Percentiles rank a stretch among this genome's conserved stretches.
Evolutionary conservation across 2,329 filamentous ascomycete species (phyloP).

Genomic region (Canariomyces notabilis): DNA sequence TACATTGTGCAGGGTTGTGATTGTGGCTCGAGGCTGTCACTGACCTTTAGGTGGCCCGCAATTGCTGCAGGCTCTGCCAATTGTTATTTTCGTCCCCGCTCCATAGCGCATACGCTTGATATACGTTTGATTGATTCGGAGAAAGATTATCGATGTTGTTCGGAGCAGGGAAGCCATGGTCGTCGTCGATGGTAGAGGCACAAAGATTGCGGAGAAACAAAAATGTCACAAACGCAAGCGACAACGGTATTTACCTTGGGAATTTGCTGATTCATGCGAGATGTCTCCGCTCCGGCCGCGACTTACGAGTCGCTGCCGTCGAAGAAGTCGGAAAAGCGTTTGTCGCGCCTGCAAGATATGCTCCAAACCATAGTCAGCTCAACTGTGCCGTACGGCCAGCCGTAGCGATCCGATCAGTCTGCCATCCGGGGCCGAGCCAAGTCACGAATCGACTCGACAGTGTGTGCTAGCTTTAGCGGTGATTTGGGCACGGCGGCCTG

Average conservation of each 20-base stretch:
- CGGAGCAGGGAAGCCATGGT: constrained; percentile 13
- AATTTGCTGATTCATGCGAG: constrained; percentile 44
- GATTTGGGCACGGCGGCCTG: background rate
- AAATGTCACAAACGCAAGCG: constrained; percentile 15
- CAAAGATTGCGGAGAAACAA: constrained; percentile 4
- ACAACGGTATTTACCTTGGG: constrained; percentile 35
- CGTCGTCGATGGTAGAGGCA: constrained; percentile 1
- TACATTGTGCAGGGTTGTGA: constrained; percentile 11
- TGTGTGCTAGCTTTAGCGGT: background rate
- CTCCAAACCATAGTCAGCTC: constrained; percentile 20
- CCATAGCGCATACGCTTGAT: constrained; percentile 11
- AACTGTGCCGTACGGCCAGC: background rate
- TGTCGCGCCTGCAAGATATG: constrained; percentile 24
- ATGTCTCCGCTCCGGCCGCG: constrained; percentile 32
- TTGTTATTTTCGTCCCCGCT: constrained; percentile 3
- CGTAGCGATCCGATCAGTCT: constrained; percentile 8
- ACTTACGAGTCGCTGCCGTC: constrained; percentile 32
- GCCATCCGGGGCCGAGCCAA: constrained; percentile 4
- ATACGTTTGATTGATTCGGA: constrained; percentile 22
- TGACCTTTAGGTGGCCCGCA: constrained; percentile 17
- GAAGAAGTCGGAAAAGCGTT: constrained; percentile 27
- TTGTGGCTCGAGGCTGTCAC: constrained; percentile 20
- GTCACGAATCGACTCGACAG: background rate
- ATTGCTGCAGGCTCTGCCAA: constrained; percentile 10
- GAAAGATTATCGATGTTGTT: constrained; percentile 24